Conservation (phyloP, 2,329 filamentous ascomycete species). For the Teratosphaeria gauchensis region DNA sequence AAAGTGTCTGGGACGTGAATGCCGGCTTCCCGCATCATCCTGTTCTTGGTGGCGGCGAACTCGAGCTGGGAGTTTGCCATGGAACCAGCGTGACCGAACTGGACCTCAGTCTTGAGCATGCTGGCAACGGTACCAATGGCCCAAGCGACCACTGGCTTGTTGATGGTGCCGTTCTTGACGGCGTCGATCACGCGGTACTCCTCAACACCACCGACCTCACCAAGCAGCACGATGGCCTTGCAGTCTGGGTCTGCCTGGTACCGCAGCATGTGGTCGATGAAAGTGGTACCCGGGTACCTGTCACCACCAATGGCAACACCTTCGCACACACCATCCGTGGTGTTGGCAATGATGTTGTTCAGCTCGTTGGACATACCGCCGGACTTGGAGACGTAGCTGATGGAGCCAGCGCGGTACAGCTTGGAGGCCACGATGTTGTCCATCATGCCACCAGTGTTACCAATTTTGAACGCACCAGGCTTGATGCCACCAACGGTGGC, state of each 20-base stretch:
- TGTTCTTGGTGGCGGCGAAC: conserved; percentile 94
- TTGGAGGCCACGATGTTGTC: conserved; percentile 99
- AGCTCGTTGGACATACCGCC: conserved; percentile 99
- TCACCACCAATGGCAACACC: conserved; percentile 99
- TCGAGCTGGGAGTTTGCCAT: conserved; percentile 99
- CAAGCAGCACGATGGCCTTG: conserved; percentile 92
- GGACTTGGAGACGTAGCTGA: conserved; percentile 99
- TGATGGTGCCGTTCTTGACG: conserved; percentile 87
- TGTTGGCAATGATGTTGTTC: conserved; percentile 98
- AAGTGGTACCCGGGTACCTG: conserved; percentile 95
- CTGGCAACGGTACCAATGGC: conserved; percentile 97
- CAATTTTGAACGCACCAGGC: conserved; percentile 98
- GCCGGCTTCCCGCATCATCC: conserved; percentile 88
- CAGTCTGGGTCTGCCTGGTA: conserved; percentile 95
- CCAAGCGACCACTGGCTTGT: conserved; percentile 98
- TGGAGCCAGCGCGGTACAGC: conserved; percentile 97
- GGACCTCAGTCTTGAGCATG: conserved; percentile 99
- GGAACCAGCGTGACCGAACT: conserved; percentile 97
- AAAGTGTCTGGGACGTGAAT: conserved; percentile 94
- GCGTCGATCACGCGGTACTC: conserved; percentile 99
- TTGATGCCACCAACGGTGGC: conserved; percentile 99
- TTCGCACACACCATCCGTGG: conserved; percentile 96
- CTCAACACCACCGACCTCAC: conserved; percentile 98
- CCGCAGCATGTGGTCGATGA: conserved; percentile 95
- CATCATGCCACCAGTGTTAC: conserved; percentile 99